These are phyloP conservation scores for Acmispon strigosus DNA, from an alignment of 306 rosid species.

Conservation along the genomic window DNA sequence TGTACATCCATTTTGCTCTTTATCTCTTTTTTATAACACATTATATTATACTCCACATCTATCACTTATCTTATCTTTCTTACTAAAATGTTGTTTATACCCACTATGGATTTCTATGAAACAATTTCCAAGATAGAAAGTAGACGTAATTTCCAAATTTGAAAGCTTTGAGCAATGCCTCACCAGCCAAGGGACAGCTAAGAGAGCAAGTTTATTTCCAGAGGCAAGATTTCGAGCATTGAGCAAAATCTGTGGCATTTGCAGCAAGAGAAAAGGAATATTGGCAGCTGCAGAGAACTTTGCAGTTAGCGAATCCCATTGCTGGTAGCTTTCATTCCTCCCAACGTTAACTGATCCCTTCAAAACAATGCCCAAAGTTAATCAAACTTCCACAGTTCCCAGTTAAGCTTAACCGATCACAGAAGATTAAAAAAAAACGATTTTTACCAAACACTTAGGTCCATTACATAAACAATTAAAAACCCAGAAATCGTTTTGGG, in stretches of 20 bases:
- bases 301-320: constrained; percentile 79
- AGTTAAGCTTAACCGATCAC: background rate
- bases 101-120: no score
- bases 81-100: no score
- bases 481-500: no score
- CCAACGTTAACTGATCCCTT: constrained; percentile 46
- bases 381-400: background rate
- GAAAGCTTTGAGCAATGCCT: background rate
- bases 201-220: constrained; percentile 62
- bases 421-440: no score
- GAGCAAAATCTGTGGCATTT: constrained; percentile 80
- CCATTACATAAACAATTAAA: background rate
- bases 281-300: constrained; percentile 80
- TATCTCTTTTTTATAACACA: no score
- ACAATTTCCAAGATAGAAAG: background rate
- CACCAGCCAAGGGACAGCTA: constrained; percentile 87
- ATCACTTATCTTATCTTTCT: no score
- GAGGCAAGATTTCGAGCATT: constrained; percentile 68
- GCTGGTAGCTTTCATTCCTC: constrained; percentile 38
- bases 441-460: no score
- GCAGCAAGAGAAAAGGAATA: constrained; percentile 72
- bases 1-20: no score
- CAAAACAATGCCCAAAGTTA: constrained; percentile 20
- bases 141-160: background rate
- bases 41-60: no score